Evolutionary conservation across 768 basidiomycete species (phyloP), one percentile per base, ranked within the genome.

Genomic region (Xerocomellus intermedius): DNA sequence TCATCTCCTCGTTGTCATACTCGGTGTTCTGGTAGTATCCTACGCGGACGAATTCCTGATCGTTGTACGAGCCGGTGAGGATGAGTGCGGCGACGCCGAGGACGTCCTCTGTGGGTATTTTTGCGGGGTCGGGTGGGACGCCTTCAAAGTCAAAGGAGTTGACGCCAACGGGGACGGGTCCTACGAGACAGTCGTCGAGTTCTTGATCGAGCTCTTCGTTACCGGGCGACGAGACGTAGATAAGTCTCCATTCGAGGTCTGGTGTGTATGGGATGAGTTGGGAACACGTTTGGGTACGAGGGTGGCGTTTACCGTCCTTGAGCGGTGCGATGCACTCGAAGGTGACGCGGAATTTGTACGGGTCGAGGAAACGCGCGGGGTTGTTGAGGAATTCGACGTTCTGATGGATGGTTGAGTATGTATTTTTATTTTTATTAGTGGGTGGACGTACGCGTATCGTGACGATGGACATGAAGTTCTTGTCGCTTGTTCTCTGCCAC

Each of bases 11-110:
- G 63, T 90, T 92, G 70, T 97, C 96, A 67, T 98, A 98, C 72
- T 98, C 96, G 24, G 95, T 98, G 68, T 98, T 95, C 74, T 98
- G 97, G 72, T 99, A 99, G 70, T 99, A 98, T 8, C 97, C 97
- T 26, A 99, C 95, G 43, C 96, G 86, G n/a, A 99, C 96, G 66
- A 99, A 99, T 70, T 98, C 97, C 66, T 97, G 95, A 48, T 98
- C 96, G 37, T 86, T 85, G 73, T 98, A 99, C 12, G 91, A 91
- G 8, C 94, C 97, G 0, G 95, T 98, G 48, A 99, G 82, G 64
- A 99, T 98, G 68, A 98, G 87, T 7, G 96, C 97, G 2, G 96
- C 92, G 17, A 99, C 95, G 43, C 97, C 97, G 13, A 99, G 81
- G 32, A 96, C 91, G 67, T 98, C 96, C 57, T 91, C 86, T 32